phyloP scores from a whole-genome alignment of 441 rosid species.

The Pelargonium fulgidum region DNA sequence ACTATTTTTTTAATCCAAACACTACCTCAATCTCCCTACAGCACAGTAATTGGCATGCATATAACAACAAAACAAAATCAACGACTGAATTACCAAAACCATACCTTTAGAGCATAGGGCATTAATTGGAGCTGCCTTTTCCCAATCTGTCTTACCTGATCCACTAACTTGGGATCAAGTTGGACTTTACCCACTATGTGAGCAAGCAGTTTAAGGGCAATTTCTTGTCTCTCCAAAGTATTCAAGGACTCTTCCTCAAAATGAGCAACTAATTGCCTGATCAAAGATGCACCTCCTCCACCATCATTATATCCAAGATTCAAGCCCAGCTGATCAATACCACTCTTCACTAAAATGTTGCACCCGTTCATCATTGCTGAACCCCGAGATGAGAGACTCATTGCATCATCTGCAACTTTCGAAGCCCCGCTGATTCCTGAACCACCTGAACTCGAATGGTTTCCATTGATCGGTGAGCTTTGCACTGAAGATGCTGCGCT shows the following conservation, averaged over 20 bases:
- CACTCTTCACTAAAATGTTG: slow-evolving; percentile 50
- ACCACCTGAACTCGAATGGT: slow-evolving; percentile 15
- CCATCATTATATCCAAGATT: slow-evolving; percentile 48
- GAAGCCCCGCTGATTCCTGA: background rate
- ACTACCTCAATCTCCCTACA: no score
- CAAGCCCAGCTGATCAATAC: slow-evolving; percentile 39
- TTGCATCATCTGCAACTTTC: slow-evolving; percentile 12
- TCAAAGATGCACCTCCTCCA: slow-evolving; percentile 38
- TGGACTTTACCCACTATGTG: slow-evolving; percentile 58
- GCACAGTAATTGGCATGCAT: background rate
- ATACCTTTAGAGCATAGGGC: slow-evolving; percentile 87
- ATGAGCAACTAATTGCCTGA: slow-evolving; percentile 54
- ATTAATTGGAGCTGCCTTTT: slow-evolving; percentile 88
- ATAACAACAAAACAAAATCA: background rate
- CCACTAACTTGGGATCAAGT: slow-evolving; percentile 64
- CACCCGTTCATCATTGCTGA: slow-evolving; percentile 48
- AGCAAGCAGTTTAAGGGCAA: slow-evolving; percentile 72
- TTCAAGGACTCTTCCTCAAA: slow-evolving; percentile 82
- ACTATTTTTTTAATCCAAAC: background rate
- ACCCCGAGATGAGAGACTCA: slow-evolving; percentile 38
- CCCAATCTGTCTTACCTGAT: slow-evolving; percentile 60
- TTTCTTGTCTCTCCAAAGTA: slow-evolving; percentile 83
- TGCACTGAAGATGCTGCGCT: background rate
- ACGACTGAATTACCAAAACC: slow-evolving; percentile 10
- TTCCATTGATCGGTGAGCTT: slow-evolving; percentile 45